Percentiles rank a stretch among this genome's conserved stretches.
Evolutionary conservation across 768 basidiomycete species (phyloP).

Genomic region (Hygrocybe punicea): DNA sequence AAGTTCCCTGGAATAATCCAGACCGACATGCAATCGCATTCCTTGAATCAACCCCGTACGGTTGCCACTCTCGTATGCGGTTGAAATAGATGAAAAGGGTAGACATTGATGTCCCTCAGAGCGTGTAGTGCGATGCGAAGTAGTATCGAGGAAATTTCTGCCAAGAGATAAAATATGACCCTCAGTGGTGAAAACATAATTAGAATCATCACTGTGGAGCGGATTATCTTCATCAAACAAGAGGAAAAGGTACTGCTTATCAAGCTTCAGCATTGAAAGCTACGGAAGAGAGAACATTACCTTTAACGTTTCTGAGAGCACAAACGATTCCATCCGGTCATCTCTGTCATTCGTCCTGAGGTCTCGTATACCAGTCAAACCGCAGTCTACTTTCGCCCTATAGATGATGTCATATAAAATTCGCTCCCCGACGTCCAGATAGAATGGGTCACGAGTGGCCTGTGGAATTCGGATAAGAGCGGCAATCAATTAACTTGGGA

Average conservation of each 20-base stretch:
- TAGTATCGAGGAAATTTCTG: constrained; percentile 47
- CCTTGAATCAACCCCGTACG: constrained; percentile 56
- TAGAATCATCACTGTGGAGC: constrained; percentile 71
- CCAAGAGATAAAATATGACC: constrained; percentile 82
- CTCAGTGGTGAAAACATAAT: constrained; percentile 93
- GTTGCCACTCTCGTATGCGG: constrained; percentile 22
- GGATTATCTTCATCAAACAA: constrained; percentile 85
- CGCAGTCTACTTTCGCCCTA: constrained; percentile 81
- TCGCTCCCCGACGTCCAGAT: constrained; percentile 86
- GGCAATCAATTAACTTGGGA: not conserved
- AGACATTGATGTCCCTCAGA: constrained; percentile 74
- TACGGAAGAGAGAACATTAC: constrained; percentile 35
- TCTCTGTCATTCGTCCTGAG: constrained; percentile 74
- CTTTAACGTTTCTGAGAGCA: constrained; percentile 90
- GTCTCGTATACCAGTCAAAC: constrained; percentile 78
- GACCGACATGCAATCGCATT: constrained; percentile 68
- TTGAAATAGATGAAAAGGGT: constrained; percentile 50
- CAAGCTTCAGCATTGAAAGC: not conserved
- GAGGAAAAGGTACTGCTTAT: constrained; percentile 78
- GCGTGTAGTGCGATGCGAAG: constrained; percentile 57
- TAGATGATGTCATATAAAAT: constrained; percentile 70
- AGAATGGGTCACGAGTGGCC: constrained; percentile 91
- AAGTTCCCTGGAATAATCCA: constrained; percentile 78
- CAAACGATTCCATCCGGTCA: constrained; percentile 97
- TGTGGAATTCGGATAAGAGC: constrained; percentile 29